Conservation (phyloP, 2,329 filamentous ascomycete genomes). For the Epichloe typhina region DNA sequence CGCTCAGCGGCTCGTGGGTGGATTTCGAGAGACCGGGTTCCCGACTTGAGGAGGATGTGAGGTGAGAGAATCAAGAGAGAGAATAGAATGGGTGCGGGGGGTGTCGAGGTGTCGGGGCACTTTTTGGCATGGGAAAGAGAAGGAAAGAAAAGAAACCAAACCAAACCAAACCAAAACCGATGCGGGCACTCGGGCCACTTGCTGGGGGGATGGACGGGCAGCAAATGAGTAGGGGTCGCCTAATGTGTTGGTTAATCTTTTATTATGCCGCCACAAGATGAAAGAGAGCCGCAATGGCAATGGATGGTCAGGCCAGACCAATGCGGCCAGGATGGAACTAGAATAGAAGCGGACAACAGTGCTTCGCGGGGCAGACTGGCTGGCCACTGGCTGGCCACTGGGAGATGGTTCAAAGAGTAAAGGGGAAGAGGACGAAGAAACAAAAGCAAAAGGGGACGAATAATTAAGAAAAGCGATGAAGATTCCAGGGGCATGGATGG, state of each 20-base stretch:
- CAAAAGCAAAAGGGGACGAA: not conserved
- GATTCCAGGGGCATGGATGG: not conserved
- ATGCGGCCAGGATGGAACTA: not conserved
- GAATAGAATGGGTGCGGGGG: not conserved
- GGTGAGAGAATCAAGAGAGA: not conserved
- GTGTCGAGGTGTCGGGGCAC: too few species aligned
- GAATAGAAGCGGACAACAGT: not conserved
- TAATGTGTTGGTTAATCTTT: not conserved
- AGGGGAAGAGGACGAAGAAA: not conserved
- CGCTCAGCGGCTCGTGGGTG: not conserved
- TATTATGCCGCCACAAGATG: not conserved
- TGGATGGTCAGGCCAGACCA: not conserved
- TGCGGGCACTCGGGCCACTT: not conserved
- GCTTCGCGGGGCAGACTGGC: not conserved
- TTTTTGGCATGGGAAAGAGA: not conserved
- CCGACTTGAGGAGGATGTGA: not conserved
- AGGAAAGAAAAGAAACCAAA: not conserved
- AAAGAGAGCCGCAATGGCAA: not conserved
- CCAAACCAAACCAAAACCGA: not conserved
- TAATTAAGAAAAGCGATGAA: not conserved
- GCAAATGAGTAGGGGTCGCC: conserved; percentile 2
- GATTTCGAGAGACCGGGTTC: not conserved
- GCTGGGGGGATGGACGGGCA: too few species aligned
- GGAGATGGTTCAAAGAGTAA: not conserved
- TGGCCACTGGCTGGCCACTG: not conserved